Conservation (phyloP, 139 green algal species). For the Pseudopediastrum boryanum region DNA sequence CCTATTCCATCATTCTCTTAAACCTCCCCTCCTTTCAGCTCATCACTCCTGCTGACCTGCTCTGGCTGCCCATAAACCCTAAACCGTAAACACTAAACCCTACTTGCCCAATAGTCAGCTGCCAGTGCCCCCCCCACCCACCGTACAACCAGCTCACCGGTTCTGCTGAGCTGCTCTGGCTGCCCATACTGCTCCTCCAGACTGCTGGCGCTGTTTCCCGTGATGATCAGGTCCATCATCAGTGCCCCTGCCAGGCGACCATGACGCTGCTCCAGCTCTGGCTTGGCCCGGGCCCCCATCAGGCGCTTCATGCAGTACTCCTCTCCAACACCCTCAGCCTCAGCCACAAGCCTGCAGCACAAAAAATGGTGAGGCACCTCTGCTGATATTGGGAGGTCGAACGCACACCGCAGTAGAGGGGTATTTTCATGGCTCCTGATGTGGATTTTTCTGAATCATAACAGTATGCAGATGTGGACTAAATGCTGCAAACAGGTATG, state of each 20-base stretch:
- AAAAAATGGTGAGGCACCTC: background rate
- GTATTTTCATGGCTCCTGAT: too few species aligned
- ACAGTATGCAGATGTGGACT: too few species aligned
- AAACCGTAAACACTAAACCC: too few species aligned
- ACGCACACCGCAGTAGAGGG: too few species aligned
- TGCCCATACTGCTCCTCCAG: slow-evolving; percentile 50
- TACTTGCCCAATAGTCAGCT: too few species aligned
- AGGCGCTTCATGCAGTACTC: slow-evolving; percentile 9
- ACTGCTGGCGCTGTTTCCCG: background rate
- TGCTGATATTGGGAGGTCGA: too few species aligned
- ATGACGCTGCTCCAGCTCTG: slow-evolving; percentile 30
- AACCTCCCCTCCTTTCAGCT: too few species aligned
- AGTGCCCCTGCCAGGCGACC: slow-evolving; percentile 54
- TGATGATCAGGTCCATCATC: slow-evolving; percentile 43
- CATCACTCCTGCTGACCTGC: slow-evolving; percentile 32
- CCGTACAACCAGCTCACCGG: slow-evolving; percentile 10
- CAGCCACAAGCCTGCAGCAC: slow-evolving; percentile 24
- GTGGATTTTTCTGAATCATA: too few species aligned
- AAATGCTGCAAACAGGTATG: too few species aligned
- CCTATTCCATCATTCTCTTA: too few species aligned
- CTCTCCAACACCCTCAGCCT: slow-evolving; percentile 10
- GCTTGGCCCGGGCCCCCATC: background rate
- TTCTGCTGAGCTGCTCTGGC: slow-evolving; percentile 37
- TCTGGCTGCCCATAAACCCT: slow-evolving; percentile 53
- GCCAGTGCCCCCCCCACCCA: too few species aligned